Evolutionary conservation across 164 flowering plant species (phyloP).

Genomic region (Pachysandra terminalis): DNA sequence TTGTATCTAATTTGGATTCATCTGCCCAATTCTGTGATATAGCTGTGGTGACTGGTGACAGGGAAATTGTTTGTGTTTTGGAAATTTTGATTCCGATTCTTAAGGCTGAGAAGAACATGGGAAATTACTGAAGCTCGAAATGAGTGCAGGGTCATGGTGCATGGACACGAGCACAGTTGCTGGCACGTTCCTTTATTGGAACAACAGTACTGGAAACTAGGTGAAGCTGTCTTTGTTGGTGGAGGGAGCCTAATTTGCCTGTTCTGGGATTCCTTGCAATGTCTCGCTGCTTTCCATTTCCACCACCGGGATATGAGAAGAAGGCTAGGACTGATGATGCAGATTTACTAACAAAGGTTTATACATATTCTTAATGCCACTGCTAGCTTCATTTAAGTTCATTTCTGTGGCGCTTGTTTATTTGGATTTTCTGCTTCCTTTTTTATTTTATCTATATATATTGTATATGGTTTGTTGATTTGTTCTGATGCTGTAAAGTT

Average conservation of each 20-base stretch:
- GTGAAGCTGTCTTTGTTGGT: constrained; percentile 21
- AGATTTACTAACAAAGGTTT: constrained; percentile 69
- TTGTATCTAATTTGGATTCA: constrained; percentile 1
- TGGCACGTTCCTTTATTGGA: constrained; percentile 51
- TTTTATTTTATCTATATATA: too few relatives aligned
- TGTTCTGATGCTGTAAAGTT: too few relatives aligned
- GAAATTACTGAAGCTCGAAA: constrained; percentile 53
- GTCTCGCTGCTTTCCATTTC: constrained; percentile 99
- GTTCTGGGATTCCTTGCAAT: constrained; percentile 46
- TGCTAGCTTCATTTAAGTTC: neutral
- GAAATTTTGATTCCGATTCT: neutral
- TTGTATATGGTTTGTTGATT: too few relatives aligned
- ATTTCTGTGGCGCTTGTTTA: neutral
- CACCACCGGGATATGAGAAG: constrained; percentile 96
- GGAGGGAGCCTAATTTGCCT: constrained; percentile 25
- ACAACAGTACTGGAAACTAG: constrained; percentile 35
- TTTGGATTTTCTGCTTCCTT: neutral
- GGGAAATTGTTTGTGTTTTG: constrained; percentile 10
- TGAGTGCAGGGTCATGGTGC: constrained; percentile 81
- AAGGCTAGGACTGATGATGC: constrained; percentile 50
- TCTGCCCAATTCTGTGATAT: neutral
- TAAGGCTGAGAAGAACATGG: constrained; percentile 26
- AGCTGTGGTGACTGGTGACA: neutral
- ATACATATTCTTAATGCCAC: neutral
- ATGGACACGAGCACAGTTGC: constrained; percentile 62